Percentiles rank a stretch among this genome's conserved stretches.
Evolutionary conservation across 164 flowering plant genomes (phyloP).

Genomic region (Cinnamomum micranthum): DNA sequence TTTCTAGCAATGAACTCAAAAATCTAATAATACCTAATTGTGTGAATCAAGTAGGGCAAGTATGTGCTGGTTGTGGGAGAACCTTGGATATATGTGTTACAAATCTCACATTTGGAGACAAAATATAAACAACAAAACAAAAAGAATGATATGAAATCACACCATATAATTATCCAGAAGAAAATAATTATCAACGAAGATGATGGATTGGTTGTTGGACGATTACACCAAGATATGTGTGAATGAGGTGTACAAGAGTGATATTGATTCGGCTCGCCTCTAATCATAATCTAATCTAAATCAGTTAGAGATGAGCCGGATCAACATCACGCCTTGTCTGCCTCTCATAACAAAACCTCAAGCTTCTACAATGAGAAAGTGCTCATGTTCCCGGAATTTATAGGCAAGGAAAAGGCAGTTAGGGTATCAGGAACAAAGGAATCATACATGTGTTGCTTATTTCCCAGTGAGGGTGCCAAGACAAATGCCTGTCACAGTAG

Average conservation of each 20-base stretch:
- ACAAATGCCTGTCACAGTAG: not conserved
- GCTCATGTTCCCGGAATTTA: not conserved
- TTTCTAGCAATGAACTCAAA: no score
- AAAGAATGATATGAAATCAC: no score
- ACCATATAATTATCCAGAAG: no score
- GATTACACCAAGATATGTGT: not conserved
- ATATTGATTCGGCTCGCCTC: conserved; percentile 73
- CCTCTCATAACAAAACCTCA: conserved; percentile 23
- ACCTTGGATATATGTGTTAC: no score
- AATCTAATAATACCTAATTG: no score
- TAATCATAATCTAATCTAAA: not conserved
- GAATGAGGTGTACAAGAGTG: conserved; percentile 50
- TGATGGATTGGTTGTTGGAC: no score
- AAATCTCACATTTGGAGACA: no score
- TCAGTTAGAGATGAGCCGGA: conserved; percentile 36
- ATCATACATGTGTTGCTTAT: not conserved
- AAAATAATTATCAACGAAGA: no score
- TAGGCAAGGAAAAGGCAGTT: conserved; percentile 2
- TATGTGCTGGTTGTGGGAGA: no score
- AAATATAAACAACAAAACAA: no score
- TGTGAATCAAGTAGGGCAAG: no score
- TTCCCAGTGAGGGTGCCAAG: not conserved
- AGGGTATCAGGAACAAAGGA: not conserved
- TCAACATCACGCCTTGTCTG: conserved; percentile 59
- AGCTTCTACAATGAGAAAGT: not conserved